Evolutionary conservation across 441 rosid species (phyloP).

Genomic region (Pelargonium fulgidum): DNA sequence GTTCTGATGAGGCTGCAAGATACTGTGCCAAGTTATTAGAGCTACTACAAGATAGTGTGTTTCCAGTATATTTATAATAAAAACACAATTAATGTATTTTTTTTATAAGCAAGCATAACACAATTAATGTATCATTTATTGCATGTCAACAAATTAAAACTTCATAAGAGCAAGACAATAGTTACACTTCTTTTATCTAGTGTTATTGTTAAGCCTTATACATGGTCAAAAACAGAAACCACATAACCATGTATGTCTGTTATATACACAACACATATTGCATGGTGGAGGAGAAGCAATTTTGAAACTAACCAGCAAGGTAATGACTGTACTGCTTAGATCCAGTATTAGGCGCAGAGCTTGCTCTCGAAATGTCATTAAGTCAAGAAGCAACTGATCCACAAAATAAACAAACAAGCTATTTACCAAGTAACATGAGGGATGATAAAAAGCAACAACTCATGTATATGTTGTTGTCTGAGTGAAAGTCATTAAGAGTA

Average conservation of each 20-base stretch:
- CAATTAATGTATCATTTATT: not conserved
- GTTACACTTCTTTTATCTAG: not conserved
- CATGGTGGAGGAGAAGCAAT: slow-evolving; percentile 19
- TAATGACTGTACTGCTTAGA: slow-evolving; percentile 94
- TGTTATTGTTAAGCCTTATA: not conserved
- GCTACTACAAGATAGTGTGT: slow-evolving; percentile 28
- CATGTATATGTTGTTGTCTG: not conserved
- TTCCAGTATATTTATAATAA: not conserved
- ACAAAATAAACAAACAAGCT: slow-evolving; percentile 31
- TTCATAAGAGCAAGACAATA: not conserved
- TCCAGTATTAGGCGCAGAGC: slow-evolving; percentile 94
- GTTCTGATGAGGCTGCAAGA: slow-evolving; percentile 99
- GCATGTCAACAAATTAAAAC: not conserved
- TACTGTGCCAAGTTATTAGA: slow-evolving; percentile 57
- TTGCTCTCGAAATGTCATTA: slow-evolving; percentile 98
- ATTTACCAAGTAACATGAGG: slow-evolving; percentile 14
- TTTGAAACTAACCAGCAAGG: slow-evolving; percentile 77
- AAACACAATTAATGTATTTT: too few relatives aligned
- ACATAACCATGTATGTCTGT: slow-evolving; percentile 7
- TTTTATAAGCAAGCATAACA: too few relatives aligned
- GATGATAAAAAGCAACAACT: not conserved
- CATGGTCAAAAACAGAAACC: not conserved
- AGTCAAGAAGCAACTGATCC: slow-evolving; percentile 86
- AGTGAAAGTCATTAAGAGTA: not conserved
- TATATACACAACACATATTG: not conserved